Evolutionary conservation across 495 filamentous ascomycete genomes (phyloP), one percentile per base, ranked within the genome.

Genomic region (Aspergillus funiculosus): DNA sequence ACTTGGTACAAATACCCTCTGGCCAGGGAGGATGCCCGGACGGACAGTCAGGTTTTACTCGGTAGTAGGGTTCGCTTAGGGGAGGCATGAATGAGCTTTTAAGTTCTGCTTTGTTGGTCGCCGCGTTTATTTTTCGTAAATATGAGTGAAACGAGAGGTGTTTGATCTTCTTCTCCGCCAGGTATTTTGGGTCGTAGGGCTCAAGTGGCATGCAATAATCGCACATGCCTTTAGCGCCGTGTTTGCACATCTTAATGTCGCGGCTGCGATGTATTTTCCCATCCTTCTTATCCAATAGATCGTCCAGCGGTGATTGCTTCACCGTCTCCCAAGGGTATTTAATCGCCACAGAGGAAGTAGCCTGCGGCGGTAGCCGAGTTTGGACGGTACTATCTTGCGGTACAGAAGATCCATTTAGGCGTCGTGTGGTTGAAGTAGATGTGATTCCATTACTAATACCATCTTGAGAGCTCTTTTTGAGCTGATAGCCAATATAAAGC

Each of bases 181-280:
- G 75, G 55, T 97, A 94, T 38, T 84, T 79, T 18, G 80, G 59
- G 60, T 91, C 85, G 65, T 94, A 99, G 9, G 92, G 94, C 59
- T 99, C 94, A 24, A 99, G 71, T 1, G 92, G 92, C 87, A 91
- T 95, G 74, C 92, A 99, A 66, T 96, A 95, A 65, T 99, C 92
- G 63, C 92, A 99, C 94, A 97, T 97, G 52, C 94, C 92, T 63
- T 94, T 95, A 15, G 83, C 81, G 5, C 91, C 90, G 63, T 99
- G 92, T 54, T 85, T 84, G 69, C 92, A 99, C 86, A 99, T 89
- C 57, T 87, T 90, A 29, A 64, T 61, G 56, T 96, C 94, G 28
- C 74, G 73, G 28, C 67, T 69, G 37, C 92, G 75, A 25, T 80
- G 76, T 36, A 97, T 97, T 72, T 96, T 99, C 40, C 92, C 94